Percentiles rank a stretch among this genome's conserved stretches.
These are phyloP conservation scores for Nicotiana rustica DNA, from an alignment of 305 asterid genomes.

Conservation along the genomic window DNA sequence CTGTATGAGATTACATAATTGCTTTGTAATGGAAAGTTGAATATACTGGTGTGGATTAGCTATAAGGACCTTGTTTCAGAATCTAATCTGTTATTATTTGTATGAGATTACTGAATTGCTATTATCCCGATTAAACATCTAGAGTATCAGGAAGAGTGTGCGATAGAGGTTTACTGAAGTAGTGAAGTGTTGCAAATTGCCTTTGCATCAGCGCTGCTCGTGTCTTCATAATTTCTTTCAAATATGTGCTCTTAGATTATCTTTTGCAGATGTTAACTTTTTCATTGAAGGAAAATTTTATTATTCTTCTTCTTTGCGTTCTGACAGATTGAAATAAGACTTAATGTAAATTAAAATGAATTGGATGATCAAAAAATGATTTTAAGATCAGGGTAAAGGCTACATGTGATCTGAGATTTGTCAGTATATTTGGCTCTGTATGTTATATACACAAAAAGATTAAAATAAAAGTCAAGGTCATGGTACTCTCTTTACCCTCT, in stretches of 20 bases:
- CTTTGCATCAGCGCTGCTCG: background rate
- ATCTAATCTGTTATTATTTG: background rate
- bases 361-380: background rate
- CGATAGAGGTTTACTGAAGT: background rate
- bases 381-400: background rate
- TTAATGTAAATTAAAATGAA: constrained; percentile 7
- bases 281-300: background rate
- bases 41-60: background rate
- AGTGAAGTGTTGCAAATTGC: constrained; percentile 1
- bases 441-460: background rate
- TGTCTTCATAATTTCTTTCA: background rate
- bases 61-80: background rate
- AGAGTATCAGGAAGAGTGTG: constrained; percentile 3
- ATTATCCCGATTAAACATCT: background rate
- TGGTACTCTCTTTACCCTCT: constrained; percentile 18
- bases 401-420: constrained; percentile 21
- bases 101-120: constrained; percentile 7
- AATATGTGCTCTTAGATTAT: background rate
- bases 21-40: background rate
- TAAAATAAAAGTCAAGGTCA: background rate
- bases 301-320: constrained; percentile 3
- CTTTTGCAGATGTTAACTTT: constrained; percentile 2
- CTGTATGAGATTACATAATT: background rate
- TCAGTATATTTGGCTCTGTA: constrained; percentile 5
- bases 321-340: background rate